These are phyloP conservation scores for Mycena metata DNA, from an alignment of 768 basidiomycete genomes.

Conservation along the genomic window DNA sequence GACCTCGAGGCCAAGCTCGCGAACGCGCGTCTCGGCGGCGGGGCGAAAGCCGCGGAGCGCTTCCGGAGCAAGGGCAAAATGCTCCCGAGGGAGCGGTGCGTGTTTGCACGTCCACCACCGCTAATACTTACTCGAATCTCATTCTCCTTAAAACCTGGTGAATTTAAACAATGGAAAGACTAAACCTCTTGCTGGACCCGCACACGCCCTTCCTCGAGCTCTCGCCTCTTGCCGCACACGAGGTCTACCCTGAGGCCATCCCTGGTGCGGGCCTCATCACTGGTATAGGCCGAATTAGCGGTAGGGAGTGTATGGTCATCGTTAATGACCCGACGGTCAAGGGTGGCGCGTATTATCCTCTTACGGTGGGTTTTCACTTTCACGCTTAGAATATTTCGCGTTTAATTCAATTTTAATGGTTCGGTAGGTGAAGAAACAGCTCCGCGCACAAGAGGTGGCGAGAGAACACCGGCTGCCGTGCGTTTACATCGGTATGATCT, in stretches of 20 bases:
- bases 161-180: constrained; percentile 58
- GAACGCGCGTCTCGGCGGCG: constrained; percentile 77
- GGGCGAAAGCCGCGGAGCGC: constrained; percentile 77
- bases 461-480: constrained; percentile 91
- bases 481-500: constrained; percentile 84
- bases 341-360: constrained; percentile 92
- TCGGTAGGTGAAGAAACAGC: constrained; percentile 89
- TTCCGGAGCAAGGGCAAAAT: constrained; percentile 86
- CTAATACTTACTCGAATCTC: background rate
- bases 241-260: constrained; percentile 84
- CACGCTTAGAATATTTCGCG: too few relatives aligned
- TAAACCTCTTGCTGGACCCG: constrained; percentile 83
- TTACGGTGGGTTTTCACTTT: constrained; percentile 66
- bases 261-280: constrained; percentile 94
- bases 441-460: constrained; percentile 96
- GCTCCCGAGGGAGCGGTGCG: constrained; percentile 86
- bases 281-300: constrained; percentile 83
- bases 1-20: constrained; percentile 74
- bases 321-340: constrained; percentile 97
- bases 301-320: constrained; percentile 88
- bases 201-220: constrained; percentile 92
- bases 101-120: constrained; percentile 6
- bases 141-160: background rate
- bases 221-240: constrained; percentile 87
- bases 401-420: background rate